Percentiles rank a stretch among this genome's conserved stretches.
Evolutionary conservation across 169 alveolate species (phyloP).

Genomic region (Plasmodium coatneyi): DNA sequence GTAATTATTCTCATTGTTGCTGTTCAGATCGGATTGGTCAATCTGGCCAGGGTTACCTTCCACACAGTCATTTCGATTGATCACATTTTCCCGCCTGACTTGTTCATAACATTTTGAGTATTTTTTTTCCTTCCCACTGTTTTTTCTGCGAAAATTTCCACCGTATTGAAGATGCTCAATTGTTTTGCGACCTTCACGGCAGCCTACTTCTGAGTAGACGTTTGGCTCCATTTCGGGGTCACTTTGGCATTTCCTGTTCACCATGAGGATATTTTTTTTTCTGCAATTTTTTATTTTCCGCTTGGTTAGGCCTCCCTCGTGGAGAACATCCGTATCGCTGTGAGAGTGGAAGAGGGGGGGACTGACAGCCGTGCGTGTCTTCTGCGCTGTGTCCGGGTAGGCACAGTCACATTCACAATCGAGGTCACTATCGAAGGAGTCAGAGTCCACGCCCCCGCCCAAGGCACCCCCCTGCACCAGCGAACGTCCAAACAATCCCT

Average conservation of each 20-base stretch:
- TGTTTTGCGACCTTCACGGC: background rate
- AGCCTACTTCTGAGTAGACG: background rate
- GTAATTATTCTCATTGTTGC: background rate
- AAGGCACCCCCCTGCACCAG: background rate
- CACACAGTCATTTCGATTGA: background rate
- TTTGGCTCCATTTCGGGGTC: background rate
- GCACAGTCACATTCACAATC: background rate
- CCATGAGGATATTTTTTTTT: background rate
- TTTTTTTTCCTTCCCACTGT: background rate
- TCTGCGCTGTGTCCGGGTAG: background rate
- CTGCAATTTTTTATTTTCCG: background rate
- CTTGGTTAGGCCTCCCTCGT: background rate
- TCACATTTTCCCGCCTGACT: conserved; percentile 3
- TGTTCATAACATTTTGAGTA: conserved; percentile 30
- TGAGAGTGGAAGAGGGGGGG: background rate
- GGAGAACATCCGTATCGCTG: background rate
- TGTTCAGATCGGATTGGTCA: background rate
- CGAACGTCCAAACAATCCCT: background rate
- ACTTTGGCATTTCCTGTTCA: background rate
- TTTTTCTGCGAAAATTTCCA: background rate
- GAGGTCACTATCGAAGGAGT: background rate
- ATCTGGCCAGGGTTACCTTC: background rate
- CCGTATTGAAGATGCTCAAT: background rate
- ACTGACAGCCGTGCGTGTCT: background rate
- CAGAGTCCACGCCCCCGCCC: background rate